Evolutionary conservation across 495 filamentous ascomycete genomes (phyloP), one percentile per base, ranked within the genome.

Genomic region (Aspergillus bridgeri): DNA sequence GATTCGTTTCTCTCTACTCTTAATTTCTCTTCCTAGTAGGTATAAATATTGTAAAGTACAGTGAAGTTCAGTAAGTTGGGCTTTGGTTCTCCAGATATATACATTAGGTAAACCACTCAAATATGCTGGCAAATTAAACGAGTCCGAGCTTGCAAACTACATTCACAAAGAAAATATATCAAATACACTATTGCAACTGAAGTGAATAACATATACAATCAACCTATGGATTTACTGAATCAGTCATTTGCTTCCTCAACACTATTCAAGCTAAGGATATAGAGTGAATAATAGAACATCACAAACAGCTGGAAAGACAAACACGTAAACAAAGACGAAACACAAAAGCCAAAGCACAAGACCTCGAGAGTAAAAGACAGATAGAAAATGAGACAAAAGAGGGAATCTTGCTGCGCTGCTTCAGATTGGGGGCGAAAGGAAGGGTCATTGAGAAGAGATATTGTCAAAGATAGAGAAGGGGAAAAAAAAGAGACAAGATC

Each of bases 341-440:
- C 61, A 70, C 38, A 60, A 60, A 52, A 64, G 51, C 49, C 23
- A 53, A 68, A 59, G 65, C 64, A 62, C n/a, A 63, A 60, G 57
- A 50, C 61, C 63, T 65, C 61, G 59, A 64, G 60, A 63, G 60
- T 18, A 51, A 47, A 6, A 56, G 48, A 69, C 55, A 65, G 65
- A 69, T 69, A 69, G 59, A 66, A 58, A 59, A 65, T n/a, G 59
- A 62, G 54, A 68, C 69, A 68, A 63, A 70, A 66, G 68, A 75
- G 71, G 66, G 68, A 71, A 72, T 74, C 70, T 72, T 72, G 71
- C 69, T 72, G 72, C 69, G 69, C 65, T 74, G 72, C 65, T 71
- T 15, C 69, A 75, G 67, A 74, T 72, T 72, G 64, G 70, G 27
- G 1, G 27, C 2, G 70, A 69, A 69, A 69, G 68, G 65, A 68